Evolutionary conservation across 1,139 yeast genomes (phyloP), one percentile per base, ranked within the genome.

Genomic region (Nematodospora anomalae): DNA sequence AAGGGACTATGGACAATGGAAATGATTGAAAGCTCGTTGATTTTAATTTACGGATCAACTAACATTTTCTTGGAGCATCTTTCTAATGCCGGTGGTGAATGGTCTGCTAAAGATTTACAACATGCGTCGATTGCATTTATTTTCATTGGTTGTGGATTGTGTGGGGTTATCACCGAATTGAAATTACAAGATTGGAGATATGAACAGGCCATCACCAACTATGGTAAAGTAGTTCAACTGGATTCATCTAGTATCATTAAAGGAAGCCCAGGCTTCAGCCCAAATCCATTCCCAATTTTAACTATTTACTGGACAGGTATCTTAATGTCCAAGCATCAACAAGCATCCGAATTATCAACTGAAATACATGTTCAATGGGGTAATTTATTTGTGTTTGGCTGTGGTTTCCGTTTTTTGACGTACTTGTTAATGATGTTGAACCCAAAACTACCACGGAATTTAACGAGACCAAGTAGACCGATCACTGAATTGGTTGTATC

Each of bases 301-400:
- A 88, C 95, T 8, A 85, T 92, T 26, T 92, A 86, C 62, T 92
- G 97, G 96, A 92, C 97, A 1, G 98, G 98, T 16, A 72, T 83
- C n/a, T 71, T 92, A 45, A 92, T 92, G 98, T 88, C 97, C 2
- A 87, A 83, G 59, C 98, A 92, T 60, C 81, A 80, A 33, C 98
- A 92, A 62, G 87, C 90, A 3, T 80, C 92, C 0, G 67, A 60
- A 32, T 72, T 84, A 23, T 80, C 96, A 2, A 87, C 97, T 1
- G 68, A 65, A 24, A 77, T 92, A 44, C 98, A 92, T 58, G 65
- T 75, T 36, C 97, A 88, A 64, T 92, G 98, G 98, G 98, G 98
- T 4, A 73, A 74, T 41, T 61, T 92, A 52, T 71, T 92, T 43
- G 75, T 89, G 12, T 72, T 78, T 46, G 97, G 88, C 2, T 83